Evolutionary conservation across 306 rosid genomes (phyloP).

Genomic region (Ammopiptanthus mongolicus): DNA sequence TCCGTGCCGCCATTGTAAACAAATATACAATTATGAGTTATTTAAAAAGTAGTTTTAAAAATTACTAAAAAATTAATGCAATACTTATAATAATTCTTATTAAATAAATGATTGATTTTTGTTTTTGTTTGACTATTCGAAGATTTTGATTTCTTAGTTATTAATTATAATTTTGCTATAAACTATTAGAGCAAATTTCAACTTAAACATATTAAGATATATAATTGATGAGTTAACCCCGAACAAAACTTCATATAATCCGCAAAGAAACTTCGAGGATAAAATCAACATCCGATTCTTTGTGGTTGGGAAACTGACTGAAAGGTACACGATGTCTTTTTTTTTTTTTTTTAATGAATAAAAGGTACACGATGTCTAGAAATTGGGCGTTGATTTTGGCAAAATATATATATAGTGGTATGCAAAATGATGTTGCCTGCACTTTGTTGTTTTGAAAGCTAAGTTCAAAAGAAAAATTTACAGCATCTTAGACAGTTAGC

Average conservation of each 20-base stretch:
- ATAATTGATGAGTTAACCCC: neutral
- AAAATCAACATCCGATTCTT: neutral
- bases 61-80: neutral
- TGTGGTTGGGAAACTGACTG: neutral
- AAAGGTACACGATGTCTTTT: neutral
- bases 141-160: neutral
- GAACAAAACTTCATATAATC: neutral
- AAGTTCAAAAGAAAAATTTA: neutral
- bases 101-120: neutral
- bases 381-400: neutral
- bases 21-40: neutral
- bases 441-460: neutral
- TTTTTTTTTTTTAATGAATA: no score
- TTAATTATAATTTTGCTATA: neutral
- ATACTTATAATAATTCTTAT: neutral
- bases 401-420: neutral
- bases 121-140: neutral
- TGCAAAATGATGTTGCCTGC: neutral
- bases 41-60: neutral
- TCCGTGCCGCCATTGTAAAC: no score
- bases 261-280: neutral
- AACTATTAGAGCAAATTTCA: neutral
- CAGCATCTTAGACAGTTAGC: conserved; percentile 2
- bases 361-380: neutral
- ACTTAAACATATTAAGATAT: neutral